Percentiles rank a stretch among this genome's conserved stretches.
Conservation (phyloP, 2,329 filamentous ascomycete species). For the Nothophaeocryptopus gaeumannii region DNA sequence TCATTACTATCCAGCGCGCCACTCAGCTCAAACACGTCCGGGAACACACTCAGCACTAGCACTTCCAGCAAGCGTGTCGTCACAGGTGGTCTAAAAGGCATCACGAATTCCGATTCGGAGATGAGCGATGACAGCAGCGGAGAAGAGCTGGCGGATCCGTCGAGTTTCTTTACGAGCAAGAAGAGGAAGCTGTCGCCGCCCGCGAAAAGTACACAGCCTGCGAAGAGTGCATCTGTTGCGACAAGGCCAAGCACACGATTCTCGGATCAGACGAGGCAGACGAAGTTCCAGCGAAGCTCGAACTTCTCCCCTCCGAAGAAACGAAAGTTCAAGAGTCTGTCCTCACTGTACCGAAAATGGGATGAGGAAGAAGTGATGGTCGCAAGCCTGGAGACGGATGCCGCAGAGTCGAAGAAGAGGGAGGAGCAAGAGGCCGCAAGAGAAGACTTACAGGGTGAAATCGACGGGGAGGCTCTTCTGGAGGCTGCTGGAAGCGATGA, state of each 20-base stretch:
- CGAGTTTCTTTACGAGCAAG: conserved; percentile 31
- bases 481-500: conserved; percentile 44
- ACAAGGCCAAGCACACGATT: conserved; percentile 7
- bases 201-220: conserved; percentile 1
- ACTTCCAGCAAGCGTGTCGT: conserved; percentile 52
- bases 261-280: conserved; percentile 7
- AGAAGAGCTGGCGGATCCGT: conserved; percentile 34
- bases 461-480: conserved; percentile 35
- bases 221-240: background rate
- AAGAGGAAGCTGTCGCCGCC: conserved; percentile 27
- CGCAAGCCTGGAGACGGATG: conserved; percentile 24
- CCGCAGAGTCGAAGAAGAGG: conserved; percentile 18
- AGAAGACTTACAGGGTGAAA: conserved; percentile 10
- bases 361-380: conserved; percentile 26
- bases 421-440: conserved; percentile 13
- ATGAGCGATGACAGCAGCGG: conserved; percentile 27
- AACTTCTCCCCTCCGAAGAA: conserved; percentile 21
- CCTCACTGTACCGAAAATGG: conserved; percentile 27
- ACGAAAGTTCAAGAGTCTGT: conserved; percentile 31
- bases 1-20: conserved; percentile 34
- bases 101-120: conserved; percentile 46
- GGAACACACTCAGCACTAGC: conserved; percentile 10
- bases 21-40: conserved; percentile 23
- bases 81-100: conserved; percentile 48
- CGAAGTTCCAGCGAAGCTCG: conserved; percentile 7